Percentiles rank a stretch among this genome's conserved stretches.
phyloP scores from a whole-genome alignment of 2,329 filamentous ascomycete species.

The Penicillium paneum region DNA sequence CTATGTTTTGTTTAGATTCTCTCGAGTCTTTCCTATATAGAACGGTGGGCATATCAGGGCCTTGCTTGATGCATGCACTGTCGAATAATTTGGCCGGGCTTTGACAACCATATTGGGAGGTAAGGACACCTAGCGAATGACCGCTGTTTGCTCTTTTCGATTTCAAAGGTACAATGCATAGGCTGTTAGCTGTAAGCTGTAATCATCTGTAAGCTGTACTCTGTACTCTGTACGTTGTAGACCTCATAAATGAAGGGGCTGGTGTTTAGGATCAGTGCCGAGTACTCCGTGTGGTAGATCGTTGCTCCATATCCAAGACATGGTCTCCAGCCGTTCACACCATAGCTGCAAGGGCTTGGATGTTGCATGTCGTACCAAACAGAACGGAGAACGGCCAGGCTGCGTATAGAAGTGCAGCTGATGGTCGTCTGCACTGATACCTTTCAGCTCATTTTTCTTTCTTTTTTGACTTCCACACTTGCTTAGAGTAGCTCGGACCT shows the following conservation, averaged over 20 bases:
- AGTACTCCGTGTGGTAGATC: conserved; percentile 6
- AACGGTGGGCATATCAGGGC: conserved; percentile 12
- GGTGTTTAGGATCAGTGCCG: conserved; percentile 1
- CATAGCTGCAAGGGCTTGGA: conserved; percentile 13
- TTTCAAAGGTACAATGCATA: neutral
- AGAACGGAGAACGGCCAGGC: neutral
- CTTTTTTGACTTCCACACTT: neutral
- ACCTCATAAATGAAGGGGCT: neutral
- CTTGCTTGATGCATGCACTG: conserved; percentile 21
- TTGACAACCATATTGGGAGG: neutral
- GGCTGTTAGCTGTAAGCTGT: neutral
- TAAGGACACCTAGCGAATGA: neutral
- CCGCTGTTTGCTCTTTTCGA: neutral
- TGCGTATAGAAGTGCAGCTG: conserved; percentile 2
- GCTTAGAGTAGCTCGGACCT: neutral
- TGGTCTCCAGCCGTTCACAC: conserved; percentile 1
- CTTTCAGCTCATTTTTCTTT: neutral
- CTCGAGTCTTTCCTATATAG: conserved; percentile 16
- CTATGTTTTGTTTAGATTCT: conserved; percentile 23
- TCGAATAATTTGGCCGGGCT: neutral
- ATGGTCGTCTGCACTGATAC: neutral
- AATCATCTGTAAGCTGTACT: neutral
- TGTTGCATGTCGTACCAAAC: neutral
- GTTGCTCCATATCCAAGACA: conserved; percentile 3
- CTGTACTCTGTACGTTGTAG: neutral